Percentiles rank a stretch among this genome's conserved stretches.
Evolutionary conservation across 169 alveolate genomes (phyloP).

Genomic region (Theileria sp.): DNA sequence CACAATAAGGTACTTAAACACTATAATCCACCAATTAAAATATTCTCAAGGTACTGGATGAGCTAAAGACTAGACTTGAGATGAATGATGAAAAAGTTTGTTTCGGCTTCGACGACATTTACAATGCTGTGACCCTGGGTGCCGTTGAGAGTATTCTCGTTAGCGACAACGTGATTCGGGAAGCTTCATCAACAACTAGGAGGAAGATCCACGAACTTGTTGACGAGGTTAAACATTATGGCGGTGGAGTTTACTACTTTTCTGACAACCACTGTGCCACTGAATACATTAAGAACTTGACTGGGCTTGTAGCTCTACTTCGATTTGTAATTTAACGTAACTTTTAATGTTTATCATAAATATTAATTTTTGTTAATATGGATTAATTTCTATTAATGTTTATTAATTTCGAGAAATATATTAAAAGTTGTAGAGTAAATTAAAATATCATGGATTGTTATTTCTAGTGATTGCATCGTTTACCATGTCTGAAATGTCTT

Average conservation of each 20-base stretch:
- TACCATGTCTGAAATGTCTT: slow-evolving; percentile 57
- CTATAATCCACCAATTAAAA: background rate
- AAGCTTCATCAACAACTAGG: slow-evolving; percentile 49
- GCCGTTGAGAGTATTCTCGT: slow-evolving; percentile 69
- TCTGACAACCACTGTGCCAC: slow-evolving; percentile 73
- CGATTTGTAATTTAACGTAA: slow-evolving; percentile 34
- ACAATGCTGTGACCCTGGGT: slow-evolving; percentile 35
- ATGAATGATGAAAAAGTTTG: slow-evolving; percentile 42
- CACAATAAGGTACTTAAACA: slow-evolving; percentile 24
- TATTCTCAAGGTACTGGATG: slow-evolving; percentile 16
- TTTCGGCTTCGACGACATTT: slow-evolving; percentile 52
- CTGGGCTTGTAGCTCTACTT: slow-evolving; percentile 71
- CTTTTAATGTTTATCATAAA: background rate
- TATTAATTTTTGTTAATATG: background rate
- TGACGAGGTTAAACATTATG: slow-evolving; percentile 54
- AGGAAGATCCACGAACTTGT: slow-evolving; percentile 48
- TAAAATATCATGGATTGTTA: background rate
- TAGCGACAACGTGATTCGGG: slow-evolving; percentile 62
- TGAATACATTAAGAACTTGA: slow-evolving; percentile 63
- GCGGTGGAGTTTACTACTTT: slow-evolving; percentile 62
- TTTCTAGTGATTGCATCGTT: slow-evolving; percentile 55
- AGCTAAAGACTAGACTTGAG: slow-evolving; percentile 44
- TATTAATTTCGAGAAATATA: background rate
- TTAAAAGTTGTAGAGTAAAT: background rate
- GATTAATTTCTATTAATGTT: too few species aligned